Evolutionary conservation across 2,329 filamentous ascomycete species (phyloP).

Genomic region (Ambrosiella xylebori): DNA sequence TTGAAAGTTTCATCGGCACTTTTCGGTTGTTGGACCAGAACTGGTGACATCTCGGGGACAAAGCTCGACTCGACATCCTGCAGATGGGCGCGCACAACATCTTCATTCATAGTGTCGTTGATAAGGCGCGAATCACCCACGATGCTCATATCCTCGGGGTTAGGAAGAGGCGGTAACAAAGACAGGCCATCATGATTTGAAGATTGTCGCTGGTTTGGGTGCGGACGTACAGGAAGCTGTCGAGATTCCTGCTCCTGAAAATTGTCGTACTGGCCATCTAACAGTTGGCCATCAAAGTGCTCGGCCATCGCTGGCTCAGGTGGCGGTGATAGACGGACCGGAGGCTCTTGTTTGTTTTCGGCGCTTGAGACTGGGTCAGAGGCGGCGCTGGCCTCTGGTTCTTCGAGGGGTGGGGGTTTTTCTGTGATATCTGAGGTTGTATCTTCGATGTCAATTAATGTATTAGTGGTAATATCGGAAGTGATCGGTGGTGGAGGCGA

Average conservation of each 20-base stretch:
- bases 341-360: background rate
- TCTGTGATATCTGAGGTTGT: background rate
- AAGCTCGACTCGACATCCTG: conserved; percentile 52
- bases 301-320: conserved; percentile 7
- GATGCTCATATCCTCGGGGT: conserved; percentile 14
- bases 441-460: background rate
- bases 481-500: background rate
- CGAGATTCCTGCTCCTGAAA: conserved; percentile 1
- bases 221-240: conserved; percentile 1
- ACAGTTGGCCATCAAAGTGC: background rate
- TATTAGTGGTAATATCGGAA: background rate
- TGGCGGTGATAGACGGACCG: background rate
- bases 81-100: conserved; percentile 37
- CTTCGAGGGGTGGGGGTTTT: background rate
- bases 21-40: conserved; percentile 27
- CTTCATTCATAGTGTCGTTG: conserved; percentile 35
- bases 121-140: conserved; percentile 17
- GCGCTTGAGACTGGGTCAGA: background rate
- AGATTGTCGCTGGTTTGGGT: background rate
- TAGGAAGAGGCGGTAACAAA: conserved; percentile 6
- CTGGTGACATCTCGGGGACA: conserved; percentile 38
- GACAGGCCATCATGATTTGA: conserved; percentile 6
- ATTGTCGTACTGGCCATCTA: background rate
- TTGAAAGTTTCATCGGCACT: conserved; percentile 41
- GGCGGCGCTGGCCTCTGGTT: background rate